Percentiles rank a stretch among this genome's conserved stretches.
Evolutionary conservation across 768 basidiomycete species (phyloP).

Genomic region (Lentinus brumalis): DNA sequence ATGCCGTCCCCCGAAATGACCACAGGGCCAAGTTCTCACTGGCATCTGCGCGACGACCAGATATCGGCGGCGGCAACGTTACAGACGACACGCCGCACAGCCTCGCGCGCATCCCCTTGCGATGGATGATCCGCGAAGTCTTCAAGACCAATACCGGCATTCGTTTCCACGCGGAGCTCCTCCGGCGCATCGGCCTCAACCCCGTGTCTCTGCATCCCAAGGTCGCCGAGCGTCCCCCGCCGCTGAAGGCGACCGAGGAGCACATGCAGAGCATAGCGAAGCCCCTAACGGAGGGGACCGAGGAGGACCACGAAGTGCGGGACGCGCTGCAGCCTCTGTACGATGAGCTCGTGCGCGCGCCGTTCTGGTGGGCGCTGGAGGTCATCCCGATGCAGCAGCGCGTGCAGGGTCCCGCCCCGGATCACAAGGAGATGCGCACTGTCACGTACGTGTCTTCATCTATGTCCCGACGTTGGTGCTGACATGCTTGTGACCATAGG

Average conservation of each 20-base stretch:
- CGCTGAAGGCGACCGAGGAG: conserved; percentile 15
- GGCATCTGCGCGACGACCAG: conserved; percentile 34
- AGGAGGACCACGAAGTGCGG: conserved; percentile 65
- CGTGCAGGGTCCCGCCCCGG: conserved; percentile 19
- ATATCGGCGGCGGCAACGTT: conserved; percentile 76
- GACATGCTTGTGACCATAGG: conserved; percentile 9
- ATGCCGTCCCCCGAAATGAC: not conserved
- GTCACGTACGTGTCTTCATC: conserved; percentile 1
- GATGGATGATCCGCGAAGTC: conserved; percentile 56
- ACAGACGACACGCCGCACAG: conserved; percentile 56
- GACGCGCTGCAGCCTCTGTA: conserved; percentile 56
- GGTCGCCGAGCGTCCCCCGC: conserved; percentile 27
- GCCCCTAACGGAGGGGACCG: conserved; percentile 24
- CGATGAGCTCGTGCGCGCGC: conserved; percentile 55
- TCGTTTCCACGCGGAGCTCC: conserved; percentile 37
- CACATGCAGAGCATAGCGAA: conserved; percentile 14
- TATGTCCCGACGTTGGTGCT: conserved; percentile 7
- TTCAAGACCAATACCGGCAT: conserved; percentile 49
- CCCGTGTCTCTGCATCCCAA: conserved; percentile 30
- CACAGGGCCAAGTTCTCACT: not conserved
- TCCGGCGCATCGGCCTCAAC: conserved; percentile 34
- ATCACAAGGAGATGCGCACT: conserved; percentile 21
- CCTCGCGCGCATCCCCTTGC: conserved; percentile 69
- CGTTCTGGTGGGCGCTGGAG: conserved; percentile 71
- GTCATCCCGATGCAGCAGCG: conserved; percentile 35